Percentiles rank a stretch among this genome's conserved stretches.
These are phyloP conservation scores for Tolypocladium album DNA, from an alignment of 2,329 filamentous ascomycete genomes.

Conservation along the genomic window DNA sequence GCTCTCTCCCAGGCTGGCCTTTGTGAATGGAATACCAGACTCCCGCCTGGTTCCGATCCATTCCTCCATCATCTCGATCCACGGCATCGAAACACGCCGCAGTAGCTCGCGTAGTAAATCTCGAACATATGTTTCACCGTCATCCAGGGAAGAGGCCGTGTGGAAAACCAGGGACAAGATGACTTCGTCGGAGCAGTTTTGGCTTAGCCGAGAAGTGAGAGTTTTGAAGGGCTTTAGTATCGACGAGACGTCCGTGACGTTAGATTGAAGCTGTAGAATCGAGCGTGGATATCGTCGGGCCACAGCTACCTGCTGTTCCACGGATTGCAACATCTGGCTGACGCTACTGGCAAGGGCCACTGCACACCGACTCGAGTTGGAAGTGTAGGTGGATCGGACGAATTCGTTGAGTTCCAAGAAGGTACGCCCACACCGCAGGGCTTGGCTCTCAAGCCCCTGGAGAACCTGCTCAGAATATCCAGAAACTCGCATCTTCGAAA, in stretches of 20 bases:
- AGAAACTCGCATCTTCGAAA: slow-evolving; percentile 38
- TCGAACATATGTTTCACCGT: slow-evolving; percentile 49
- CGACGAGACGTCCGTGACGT: slow-evolving; percentile 32
- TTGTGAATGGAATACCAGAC: slow-evolving; percentile 41
- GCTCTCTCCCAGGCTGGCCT: slow-evolving; percentile 27
- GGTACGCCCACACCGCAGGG: slow-evolving; percentile 35
- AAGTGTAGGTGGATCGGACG: slow-evolving; percentile 33
- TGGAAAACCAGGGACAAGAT: slow-evolving; percentile 52
- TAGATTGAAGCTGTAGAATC: slow-evolving; percentile 40
- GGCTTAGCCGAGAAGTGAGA: slow-evolving; percentile 36
- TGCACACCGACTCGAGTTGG: slow-evolving; percentile 31
- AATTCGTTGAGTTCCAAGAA: slow-evolving; percentile 35
- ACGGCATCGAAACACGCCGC: slow-evolving; percentile 50
- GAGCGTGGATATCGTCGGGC: slow-evolving; percentile 32
- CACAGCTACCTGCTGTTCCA: slow-evolving; percentile 37
- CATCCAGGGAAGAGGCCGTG: slow-evolving; percentile 52
- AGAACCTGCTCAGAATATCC: slow-evolving; percentile 44
- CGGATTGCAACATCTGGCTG: slow-evolving; percentile 34
- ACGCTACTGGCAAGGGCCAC: slow-evolving; percentile 42
- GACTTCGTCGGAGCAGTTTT: slow-evolving; percentile 43
- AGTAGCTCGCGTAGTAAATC: slow-evolving; percentile 59
- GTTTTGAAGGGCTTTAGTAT: slow-evolving; percentile 41
- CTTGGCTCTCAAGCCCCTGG: slow-evolving; percentile 33
- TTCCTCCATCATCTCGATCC: slow-evolving; percentile 55
- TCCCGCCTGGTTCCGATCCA: slow-evolving; percentile 64